A percentile compares a stretch with the other conserved stretches of the same genome.
Evolutionary conservation across 768 basidiomycete genomes (phyloP).

Genomic region (Infundibulicybe gibba): DNA sequence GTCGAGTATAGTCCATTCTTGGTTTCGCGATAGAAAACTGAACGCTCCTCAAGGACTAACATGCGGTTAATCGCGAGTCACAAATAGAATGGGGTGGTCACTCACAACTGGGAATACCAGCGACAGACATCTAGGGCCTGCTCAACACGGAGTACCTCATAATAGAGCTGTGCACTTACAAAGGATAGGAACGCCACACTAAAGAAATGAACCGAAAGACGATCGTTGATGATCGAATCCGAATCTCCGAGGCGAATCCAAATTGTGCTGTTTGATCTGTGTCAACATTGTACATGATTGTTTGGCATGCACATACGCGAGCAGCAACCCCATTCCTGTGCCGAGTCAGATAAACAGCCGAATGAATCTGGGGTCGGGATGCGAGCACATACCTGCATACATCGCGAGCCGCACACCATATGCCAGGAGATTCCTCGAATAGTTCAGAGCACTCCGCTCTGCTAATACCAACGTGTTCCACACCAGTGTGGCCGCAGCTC

Average conservation of each 20-base stretch:
- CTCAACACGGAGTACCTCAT: neutral
- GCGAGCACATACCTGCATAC: constrained; percentile 38
- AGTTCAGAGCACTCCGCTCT: constrained; percentile 45
- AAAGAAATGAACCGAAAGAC: constrained; percentile 53
- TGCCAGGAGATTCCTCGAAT: constrained; percentile 50
- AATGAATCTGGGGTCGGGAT: neutral
- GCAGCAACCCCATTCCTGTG: constrained; percentile 40
- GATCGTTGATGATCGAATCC: constrained; percentile 41
- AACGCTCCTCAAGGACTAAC: constrained; percentile 53
- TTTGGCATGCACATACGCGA: constrained; percentile 26
- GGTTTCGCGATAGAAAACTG: constrained; percentile 53
- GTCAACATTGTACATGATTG: neutral
- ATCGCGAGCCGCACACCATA: constrained; percentile 55
- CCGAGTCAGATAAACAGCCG: neutral
- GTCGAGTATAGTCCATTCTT: constrained; percentile 57
- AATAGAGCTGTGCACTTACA: constrained; percentile 20
- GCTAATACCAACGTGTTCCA: constrained; percentile 44
- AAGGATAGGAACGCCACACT: constrained; percentile 53
- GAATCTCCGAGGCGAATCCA: constrained; percentile 42
- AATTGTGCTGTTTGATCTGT: constrained; percentile 41
- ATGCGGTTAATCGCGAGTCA: neutral
- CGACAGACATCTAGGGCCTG: constrained; percentile 46
- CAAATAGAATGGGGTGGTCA: neutral
- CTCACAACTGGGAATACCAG: constrained; percentile 53
- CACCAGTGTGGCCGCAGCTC: constrained; percentile 23